Evolutionary conservation across 2,329 filamentous ascomycete species (phyloP).

Genomic region (Escovopsis weberi): DNA sequence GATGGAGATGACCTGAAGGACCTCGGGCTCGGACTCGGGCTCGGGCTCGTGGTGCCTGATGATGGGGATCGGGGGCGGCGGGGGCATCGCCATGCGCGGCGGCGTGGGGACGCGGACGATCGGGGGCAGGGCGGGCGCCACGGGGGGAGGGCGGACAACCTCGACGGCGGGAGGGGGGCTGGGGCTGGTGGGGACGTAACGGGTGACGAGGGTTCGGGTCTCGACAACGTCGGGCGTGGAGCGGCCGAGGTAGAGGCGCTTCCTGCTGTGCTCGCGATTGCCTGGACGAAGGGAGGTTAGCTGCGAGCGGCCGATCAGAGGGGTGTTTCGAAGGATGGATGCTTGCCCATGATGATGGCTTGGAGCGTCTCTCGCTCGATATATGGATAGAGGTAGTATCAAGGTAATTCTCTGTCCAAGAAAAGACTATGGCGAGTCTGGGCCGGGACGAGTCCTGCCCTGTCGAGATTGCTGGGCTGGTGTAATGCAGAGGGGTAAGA

Average conservation of each 20-base stretch:
- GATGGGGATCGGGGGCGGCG: conserved; percentile 7
- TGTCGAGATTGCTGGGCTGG: too few species aligned
- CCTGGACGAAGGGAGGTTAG: neutral
- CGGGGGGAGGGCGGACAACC: conserved; percentile 5
- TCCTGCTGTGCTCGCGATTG: conserved; percentile 15
- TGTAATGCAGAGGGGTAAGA: too few species aligned
- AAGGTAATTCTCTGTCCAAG: too few species aligned
- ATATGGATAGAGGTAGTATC: too few species aligned
- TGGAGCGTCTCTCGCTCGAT: too few species aligned
- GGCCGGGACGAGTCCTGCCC: too few species aligned
- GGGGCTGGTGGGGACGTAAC: conserved; percentile 18
- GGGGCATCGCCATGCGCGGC: conserved; percentile 5
- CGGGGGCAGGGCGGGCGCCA: conserved; percentile 6
- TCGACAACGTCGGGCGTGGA: conserved; percentile 24
- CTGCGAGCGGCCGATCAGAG: neutral
- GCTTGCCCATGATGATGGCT: neutral
- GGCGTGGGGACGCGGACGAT: conserved; percentile 1
- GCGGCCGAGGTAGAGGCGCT: conserved; percentile 27
- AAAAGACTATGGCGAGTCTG: neutral
- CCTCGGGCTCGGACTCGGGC: conserved; percentile 13
- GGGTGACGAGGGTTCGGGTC: conserved; percentile 23
- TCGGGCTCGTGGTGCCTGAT: conserved; percentile 6
- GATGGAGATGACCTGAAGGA: conserved; percentile 23
- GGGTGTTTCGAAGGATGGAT: neutral
- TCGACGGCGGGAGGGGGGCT: conserved; percentile 9